Percentiles rank a stretch among this genome's conserved stretches.
Conservation (phyloP, 208 protist genomes). For the Leishmania mexicana region DNA sequence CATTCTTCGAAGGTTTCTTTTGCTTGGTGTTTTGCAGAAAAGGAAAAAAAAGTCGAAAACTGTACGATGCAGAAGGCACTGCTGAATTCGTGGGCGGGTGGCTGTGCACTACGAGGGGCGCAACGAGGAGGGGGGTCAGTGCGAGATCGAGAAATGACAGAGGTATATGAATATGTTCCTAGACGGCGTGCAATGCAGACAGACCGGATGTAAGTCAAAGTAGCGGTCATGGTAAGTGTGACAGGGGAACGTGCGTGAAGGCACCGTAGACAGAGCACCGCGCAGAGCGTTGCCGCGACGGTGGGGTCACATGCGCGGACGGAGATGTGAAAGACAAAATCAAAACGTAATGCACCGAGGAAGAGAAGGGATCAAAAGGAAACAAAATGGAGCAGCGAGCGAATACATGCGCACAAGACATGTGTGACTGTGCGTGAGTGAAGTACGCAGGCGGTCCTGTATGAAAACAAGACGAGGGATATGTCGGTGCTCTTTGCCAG, state of each 20-base stretch:
- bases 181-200: neutral
- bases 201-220: neutral
- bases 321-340: too few relatives aligned
- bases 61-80: neutral
- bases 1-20: slow-evolving; percentile 11
- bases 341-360: neutral
- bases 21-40: neutral
- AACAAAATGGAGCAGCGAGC: neutral
- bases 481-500: neutral
- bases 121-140: neutral
- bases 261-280: neutral
- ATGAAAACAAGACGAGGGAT: neutral
- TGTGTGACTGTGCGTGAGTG: neutral
- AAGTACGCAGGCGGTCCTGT: neutral
- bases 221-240: neutral
- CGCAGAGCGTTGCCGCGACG: neutral
- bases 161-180: neutral
- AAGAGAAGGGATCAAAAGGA: neutral
- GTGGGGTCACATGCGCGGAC: neutral
- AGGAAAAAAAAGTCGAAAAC: too few relatives aligned
- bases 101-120: too few relatives aligned
- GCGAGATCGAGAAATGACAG: neutral
- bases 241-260: neutral
- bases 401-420: neutral
- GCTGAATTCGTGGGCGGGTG: neutral